Evolutionary conservation across 1,139 yeast genomes (phyloP), one percentile per base, ranked within the genome.

Genomic region (Insectozyma bohioensis): DNA sequence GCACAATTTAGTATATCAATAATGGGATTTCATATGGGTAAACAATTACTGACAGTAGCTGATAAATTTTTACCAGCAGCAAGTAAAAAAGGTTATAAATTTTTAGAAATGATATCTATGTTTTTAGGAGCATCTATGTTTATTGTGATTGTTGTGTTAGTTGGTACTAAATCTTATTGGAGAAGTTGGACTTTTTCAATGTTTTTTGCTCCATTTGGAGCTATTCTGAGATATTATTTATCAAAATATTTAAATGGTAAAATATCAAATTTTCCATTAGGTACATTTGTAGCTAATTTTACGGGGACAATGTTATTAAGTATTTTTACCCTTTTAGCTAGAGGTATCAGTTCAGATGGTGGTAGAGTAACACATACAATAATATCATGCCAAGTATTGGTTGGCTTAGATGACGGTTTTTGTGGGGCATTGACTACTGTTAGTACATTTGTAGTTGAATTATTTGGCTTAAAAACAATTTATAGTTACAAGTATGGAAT

Each of bases 361-460:
- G 36, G 46, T 1, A 48, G 57, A 2, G 47, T 79, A 5, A 54
- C 75, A 1, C 40, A 56, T 1, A 49, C 54, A 21, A 26, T 47
- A 0, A 46, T 71, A 2, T 57, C 70, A 1, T 73, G 85, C 41
- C 75, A 73, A 23, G 75, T 82, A 3, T 47, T 84, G 0, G 48
- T 47, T 7, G 95, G 85, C 0, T 54, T 86, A 1, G 67, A 63
- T 9, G 74, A 75, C 43, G 96, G 96, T 0, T 82, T 79, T 41
- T 82, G 94, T 51, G 96, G 95, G 0, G 70, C 79, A 4, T 56
- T 85, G 29, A 79, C 92, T 22, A 88, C 96, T 0, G 75, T 85
- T 22, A 80, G 88, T 36, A 82, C 95, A 0, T 82, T 87, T 47
- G 71, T 84, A 3, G 77, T 73, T 20, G 96, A 88, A 52, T 54